Percentiles rank a stretch among this genome's conserved stretches.
These are phyloP conservation scores for Ophiosphaerella narmari DNA, from an alignment of 2,329 filamentous ascomycete species.

Conservation along the genomic window DNA sequence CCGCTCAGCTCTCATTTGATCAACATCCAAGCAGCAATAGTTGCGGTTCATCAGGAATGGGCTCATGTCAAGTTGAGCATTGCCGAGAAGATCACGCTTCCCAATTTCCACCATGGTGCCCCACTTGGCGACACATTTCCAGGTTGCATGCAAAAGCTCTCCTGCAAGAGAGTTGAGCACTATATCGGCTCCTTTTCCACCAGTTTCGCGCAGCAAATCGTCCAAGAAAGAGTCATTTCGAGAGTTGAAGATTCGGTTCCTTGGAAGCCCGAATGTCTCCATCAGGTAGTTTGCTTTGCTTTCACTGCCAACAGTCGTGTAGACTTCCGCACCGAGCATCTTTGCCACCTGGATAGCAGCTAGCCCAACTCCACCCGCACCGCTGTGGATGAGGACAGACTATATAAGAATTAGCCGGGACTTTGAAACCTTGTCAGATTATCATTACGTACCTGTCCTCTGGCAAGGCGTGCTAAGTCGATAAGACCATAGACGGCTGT, in stretches of 20 bases:
- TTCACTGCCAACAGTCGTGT: slow-evolving; percentile 16
- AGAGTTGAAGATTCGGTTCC: slow-evolving; percentile 37
- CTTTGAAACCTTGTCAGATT: no score
- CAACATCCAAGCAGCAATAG: background rate
- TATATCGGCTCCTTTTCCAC: slow-evolving; percentile 41
- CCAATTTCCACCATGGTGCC: slow-evolving; percentile 27
- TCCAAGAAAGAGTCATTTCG: slow-evolving; percentile 27
- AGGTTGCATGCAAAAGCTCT: slow-evolving; percentile 43
- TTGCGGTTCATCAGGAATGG: slow-evolving; percentile 4
- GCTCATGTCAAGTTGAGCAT: slow-evolving; percentile 3
- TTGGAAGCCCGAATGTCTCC: slow-evolving; percentile 18
- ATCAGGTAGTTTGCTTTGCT: slow-evolving; percentile 24
- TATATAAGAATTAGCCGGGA: background rate
- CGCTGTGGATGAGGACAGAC: slow-evolving; percentile 16
- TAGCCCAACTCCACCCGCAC: slow-evolving; percentile 20
- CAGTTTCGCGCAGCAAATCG: slow-evolving; percentile 26
- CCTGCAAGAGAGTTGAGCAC: slow-evolving; percentile 38
- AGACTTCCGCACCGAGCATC: slow-evolving; percentile 15
- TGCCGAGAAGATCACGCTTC: slow-evolving; percentile 21
- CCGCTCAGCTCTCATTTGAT: background rate
- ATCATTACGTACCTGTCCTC: background rate
- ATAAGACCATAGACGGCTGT: slow-evolving; percentile 31
- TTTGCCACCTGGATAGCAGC: slow-evolving; percentile 8
- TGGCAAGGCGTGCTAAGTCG: slow-evolving; percentile 18
- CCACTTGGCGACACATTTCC: slow-evolving; percentile 49